Evolutionary conservation across 1,284 basidiomycete genomes (phyloP).

Genomic region (Heterobasidion irregulare): DNA sequence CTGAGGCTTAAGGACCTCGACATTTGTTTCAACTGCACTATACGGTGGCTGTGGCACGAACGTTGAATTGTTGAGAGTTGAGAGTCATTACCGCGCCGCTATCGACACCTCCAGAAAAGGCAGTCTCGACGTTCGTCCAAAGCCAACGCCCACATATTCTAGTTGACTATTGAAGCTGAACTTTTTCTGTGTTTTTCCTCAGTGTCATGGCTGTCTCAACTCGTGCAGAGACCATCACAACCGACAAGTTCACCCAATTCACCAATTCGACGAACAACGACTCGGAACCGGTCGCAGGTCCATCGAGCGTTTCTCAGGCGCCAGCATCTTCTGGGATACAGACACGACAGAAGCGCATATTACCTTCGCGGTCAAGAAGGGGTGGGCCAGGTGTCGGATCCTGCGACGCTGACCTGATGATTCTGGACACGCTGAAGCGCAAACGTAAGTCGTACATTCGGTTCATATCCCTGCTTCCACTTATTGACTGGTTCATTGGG

Average conservation of each 20-base stretch:
- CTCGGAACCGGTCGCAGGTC: slow-evolving; percentile 4
- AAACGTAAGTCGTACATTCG: slow-evolving; percentile 50
- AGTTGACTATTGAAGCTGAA: not conserved
- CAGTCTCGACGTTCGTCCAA: not conserved
- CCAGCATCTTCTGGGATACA: slow-evolving; percentile 13
- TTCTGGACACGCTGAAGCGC: slow-evolving; percentile 74
- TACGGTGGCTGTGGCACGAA: too few species aligned
- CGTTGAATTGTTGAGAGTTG: too few species aligned
- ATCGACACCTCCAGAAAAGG: not conserved
- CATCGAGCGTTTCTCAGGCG: slow-evolving; percentile 10
- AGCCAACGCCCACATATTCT: not conserved
- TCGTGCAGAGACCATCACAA: slow-evolving; percentile 34
- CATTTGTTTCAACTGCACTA: too few species aligned
- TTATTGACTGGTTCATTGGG: slow-evolving; percentile 1
- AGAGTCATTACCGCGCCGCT: not conserved
- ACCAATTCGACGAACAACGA: not conserved
- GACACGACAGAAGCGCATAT: slow-evolving; percentile 57
- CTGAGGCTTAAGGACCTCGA: too few species aligned
- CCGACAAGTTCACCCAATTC: not conserved
- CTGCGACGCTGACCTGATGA: slow-evolving; percentile 75
- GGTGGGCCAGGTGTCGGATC: slow-evolving; percentile 70
- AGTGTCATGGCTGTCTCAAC: slow-evolving; percentile 62
- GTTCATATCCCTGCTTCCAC: not conserved
- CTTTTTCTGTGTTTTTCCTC: not conserved
- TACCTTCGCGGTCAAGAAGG: slow-evolving; percentile 72